A percentile compares a stretch with the other conserved stretches of the same genome.
These are phyloP conservation scores for Phylloporus scabripes DNA, from an alignment of 768 basidiomycete species.

Conservation along the genomic window DNA sequence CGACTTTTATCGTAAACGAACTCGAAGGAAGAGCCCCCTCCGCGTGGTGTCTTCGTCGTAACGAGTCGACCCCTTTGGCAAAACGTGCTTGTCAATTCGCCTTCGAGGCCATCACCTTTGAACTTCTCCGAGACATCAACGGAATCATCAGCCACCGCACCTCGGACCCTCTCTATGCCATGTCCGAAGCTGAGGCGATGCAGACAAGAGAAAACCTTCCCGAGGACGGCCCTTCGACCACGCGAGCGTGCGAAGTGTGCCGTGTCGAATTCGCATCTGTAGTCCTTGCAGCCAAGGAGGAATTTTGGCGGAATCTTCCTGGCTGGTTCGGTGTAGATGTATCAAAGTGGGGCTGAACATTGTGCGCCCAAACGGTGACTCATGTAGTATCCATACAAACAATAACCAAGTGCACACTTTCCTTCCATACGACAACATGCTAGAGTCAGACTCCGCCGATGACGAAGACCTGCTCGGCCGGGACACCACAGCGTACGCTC, in stretches of 20 bases:
- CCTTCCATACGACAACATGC: not conserved
- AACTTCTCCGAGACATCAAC: constrained; percentile 68
- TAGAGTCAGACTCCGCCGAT: not conserved
- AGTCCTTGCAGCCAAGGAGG: constrained; percentile 54
- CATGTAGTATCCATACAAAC: constrained; percentile 13
- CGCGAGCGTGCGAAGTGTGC: constrained; percentile 62
- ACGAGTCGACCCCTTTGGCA: constrained; percentile 39
- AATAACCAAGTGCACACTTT: not conserved
- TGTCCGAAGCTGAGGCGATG: constrained; percentile 62
- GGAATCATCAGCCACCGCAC: constrained; percentile 60
- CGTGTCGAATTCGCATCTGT: constrained; percentile 55
- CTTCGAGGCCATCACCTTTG: constrained; percentile 70
- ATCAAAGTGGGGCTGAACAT: constrained; percentile 31
- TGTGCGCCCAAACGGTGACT: not conserved
- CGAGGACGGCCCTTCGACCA: constrained; percentile 38
- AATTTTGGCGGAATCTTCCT: constrained; percentile 62
- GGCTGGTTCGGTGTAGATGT: constrained; percentile 59
- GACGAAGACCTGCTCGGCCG: constrained; percentile 9
- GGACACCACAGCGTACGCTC: constrained; percentile 8
- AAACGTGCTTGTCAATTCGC: constrained; percentile 61
- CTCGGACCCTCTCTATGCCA: constrained; percentile 67
- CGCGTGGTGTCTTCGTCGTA: constrained; percentile 42
- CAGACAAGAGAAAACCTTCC: constrained; percentile 47
- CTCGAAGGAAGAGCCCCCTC: constrained; percentile 60
- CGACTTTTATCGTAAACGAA: constrained; percentile 70